Evolutionary conservation across 2,329 filamentous ascomycete genomes (phyloP).

Genomic region (Diaporthe capsici): DNA sequence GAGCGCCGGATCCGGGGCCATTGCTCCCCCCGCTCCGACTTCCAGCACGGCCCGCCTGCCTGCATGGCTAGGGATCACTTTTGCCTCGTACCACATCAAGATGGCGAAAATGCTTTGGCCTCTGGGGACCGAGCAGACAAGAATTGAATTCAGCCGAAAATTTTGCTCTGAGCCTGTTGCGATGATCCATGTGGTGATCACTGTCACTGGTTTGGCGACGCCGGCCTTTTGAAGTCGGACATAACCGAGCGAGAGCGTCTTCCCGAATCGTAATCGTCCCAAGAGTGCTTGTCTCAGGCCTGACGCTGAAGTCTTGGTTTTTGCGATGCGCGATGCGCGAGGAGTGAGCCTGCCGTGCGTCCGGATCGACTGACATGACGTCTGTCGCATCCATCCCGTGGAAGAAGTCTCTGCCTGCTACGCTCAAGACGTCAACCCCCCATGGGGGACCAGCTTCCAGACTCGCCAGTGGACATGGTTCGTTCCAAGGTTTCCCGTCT

Average conservation of each 20-base stretch:
- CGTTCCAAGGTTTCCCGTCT: not conserved
- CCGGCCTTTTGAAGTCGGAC: slow-evolving; percentile 9
- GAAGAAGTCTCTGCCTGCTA: not conserved
- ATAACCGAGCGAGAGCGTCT: slow-evolving; percentile 20
- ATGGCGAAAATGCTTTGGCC: not conserved
- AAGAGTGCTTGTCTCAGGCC: slow-evolving; percentile 30
- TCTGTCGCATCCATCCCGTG: not conserved
- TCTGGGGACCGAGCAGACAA: not conserved
- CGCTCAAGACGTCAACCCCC: slow-evolving; percentile 1
- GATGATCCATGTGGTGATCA: slow-evolving; percentile 29
- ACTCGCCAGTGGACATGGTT: not conserved
- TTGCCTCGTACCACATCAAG: not conserved
- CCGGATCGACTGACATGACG: slow-evolving; percentile 22
- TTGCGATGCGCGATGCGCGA: slow-evolving; percentile 18
- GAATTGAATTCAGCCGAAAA: slow-evolving; percentile 18
- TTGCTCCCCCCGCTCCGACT: not conserved
- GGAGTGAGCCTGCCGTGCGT: slow-evolving; percentile 1
- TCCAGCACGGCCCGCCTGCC: not conserved
- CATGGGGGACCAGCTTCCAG: not conserved
- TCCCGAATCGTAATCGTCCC: slow-evolving; percentile 17
- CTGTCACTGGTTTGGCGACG: not conserved
- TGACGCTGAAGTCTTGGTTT: slow-evolving; percentile 18
- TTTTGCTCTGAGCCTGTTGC: slow-evolving; percentile 10
- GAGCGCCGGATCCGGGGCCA: slow-evolving; percentile 1
- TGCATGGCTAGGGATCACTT: not conserved